These are phyloP conservation scores for Lomentospora prolificans DNA, from an alignment of 2,329 filamentous ascomycete genomes.

Conservation along the genomic window DNA sequence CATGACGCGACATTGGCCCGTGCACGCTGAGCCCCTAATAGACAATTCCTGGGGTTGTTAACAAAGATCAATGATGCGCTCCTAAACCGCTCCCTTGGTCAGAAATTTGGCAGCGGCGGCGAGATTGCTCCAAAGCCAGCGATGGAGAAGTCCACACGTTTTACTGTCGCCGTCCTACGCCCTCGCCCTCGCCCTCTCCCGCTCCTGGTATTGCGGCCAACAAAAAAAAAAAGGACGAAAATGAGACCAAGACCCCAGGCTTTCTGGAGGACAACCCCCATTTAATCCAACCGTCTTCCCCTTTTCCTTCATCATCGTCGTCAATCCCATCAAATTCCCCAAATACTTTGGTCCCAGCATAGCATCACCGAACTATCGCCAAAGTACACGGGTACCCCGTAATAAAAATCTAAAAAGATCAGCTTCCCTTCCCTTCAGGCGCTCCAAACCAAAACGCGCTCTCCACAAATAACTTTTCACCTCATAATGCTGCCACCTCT, in stretches of 20 bases:
- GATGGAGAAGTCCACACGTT: slow-evolving; percentile 8
- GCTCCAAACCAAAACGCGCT: slow-evolving; percentile 1
- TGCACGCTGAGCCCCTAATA: background rate
- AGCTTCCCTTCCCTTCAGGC: background rate
- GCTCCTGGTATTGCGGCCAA: slow-evolving; percentile 6
- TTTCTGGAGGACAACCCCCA: slow-evolving; percentile 25
- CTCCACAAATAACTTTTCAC: background rate
- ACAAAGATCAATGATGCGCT: slow-evolving; percentile 4
- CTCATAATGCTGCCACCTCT: slow-evolving; percentile 7
- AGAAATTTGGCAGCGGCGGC: slow-evolving; percentile 1
- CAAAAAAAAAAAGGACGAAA: slow-evolving; percentile 25
- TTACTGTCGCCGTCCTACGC: slow-evolving; percentile 7
- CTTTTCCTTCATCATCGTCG: slow-evolving; percentile 13
- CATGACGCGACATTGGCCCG: slow-evolving; percentile 1
- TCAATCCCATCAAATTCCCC: slow-evolving; percentile 11
- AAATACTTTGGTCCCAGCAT: background rate
- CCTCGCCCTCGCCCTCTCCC: slow-evolving; percentile 3
- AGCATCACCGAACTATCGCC: slow-evolving; percentile 8
- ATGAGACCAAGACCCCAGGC: slow-evolving; percentile 28
- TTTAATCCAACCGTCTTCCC: slow-evolving; percentile 16
- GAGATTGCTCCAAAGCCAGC: background rate
- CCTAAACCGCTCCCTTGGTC: slow-evolving; percentile 5
- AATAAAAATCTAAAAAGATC: background rate
- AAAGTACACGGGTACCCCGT: background rate
- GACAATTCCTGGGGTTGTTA: slow-evolving; percentile 6